These are phyloP conservation scores for Pseudoscleropodium purum DNA, from an alignment of 225 moss, liverwort and hornwort species.

Conservation along the genomic window DNA sequence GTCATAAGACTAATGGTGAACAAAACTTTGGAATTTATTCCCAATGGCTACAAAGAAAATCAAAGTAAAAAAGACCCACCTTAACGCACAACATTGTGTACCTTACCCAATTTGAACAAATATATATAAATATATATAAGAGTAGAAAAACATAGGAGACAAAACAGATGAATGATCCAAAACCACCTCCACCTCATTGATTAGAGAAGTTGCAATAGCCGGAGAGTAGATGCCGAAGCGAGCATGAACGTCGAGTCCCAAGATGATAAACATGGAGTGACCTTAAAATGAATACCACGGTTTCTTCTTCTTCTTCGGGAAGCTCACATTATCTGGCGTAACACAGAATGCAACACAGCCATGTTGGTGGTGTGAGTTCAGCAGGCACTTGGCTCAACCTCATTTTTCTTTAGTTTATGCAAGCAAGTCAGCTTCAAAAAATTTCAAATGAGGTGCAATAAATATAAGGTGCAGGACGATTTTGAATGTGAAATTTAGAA, in stretches of 20 bases:
- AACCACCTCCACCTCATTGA: background rate
- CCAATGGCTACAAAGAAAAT: background rate
- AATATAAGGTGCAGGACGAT: background rate
- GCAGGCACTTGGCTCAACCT: background rate
- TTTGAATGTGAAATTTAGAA: background rate
- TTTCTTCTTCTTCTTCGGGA: conserved; percentile 36
- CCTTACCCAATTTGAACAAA: background rate
- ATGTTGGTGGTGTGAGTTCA: background rate
- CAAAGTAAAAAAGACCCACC: background rate
- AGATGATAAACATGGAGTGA: background rate
- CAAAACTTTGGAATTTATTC: background rate
- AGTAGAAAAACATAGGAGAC: background rate
- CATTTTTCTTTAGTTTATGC: background rate
- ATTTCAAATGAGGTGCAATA: background rate
- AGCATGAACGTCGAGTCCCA: background rate
- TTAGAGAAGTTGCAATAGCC: background rate
- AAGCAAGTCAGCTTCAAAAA: background rate
- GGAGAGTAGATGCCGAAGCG: background rate
- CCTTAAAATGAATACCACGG: conserved; percentile 31
- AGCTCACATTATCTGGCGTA: background rate
- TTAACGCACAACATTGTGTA: background rate
- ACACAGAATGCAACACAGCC: conserved; percentile 2
- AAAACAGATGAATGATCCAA: background rate
- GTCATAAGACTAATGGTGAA: background rate
- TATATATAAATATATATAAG: too few relatives aligned